Conservation (phyloP, 2,329 filamentous ascomycete genomes). For the Stachybotrys elegans region DNA sequence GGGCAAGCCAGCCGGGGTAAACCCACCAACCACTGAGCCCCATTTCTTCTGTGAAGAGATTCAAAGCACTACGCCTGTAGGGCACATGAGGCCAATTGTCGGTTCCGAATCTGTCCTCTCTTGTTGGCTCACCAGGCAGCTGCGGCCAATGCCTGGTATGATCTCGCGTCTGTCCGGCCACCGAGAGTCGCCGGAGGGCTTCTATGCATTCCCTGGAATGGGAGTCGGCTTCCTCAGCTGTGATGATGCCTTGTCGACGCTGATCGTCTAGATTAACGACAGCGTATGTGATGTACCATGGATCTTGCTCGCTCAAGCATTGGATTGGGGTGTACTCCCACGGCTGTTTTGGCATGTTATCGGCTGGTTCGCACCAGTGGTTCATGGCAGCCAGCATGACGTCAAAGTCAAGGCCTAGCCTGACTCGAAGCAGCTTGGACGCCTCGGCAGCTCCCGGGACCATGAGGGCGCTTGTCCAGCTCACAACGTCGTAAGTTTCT, state of each 20-base stretch:
- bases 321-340: neutral
- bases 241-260: neutral
- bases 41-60: neutral
- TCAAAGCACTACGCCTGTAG: neutral
- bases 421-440: neutral
- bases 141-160: neutral
- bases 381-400: neutral
- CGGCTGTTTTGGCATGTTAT: too few relatives aligned
- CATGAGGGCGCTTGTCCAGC: neutral
- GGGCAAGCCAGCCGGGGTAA: neutral
- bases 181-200: neutral
- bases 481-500: neutral
- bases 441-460: neutral
- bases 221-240: neutral
- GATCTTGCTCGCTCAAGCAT: neutral
- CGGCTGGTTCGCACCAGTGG: too few relatives aligned
- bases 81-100: neutral
- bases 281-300: neutral
- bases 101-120: neutral
- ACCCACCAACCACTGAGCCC: neutral
- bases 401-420: neutral
- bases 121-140: neutral
- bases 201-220: neutral
- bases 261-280: neutral
- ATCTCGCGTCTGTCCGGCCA: neutral